These are phyloP conservation scores for Coemansia sp. DNA, from an alignment of 192 early-diverging fungal species.

Conservation along the genomic window DNA sequence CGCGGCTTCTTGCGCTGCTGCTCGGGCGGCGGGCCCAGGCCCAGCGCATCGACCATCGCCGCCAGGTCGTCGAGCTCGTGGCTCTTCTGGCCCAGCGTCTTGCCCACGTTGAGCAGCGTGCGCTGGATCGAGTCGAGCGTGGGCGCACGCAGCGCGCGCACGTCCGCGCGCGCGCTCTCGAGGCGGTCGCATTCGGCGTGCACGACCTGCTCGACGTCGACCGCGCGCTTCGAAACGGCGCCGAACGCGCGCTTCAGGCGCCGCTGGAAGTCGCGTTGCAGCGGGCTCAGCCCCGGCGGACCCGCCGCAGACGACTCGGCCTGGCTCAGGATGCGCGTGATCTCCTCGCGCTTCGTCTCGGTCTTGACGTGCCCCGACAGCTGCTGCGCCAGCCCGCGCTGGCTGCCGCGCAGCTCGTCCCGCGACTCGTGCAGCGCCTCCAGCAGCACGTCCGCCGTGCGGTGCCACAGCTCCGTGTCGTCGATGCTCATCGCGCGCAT, in stretches of 20 bases:
- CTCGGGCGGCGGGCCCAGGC: neutral
- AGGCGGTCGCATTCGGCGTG: constrained; percentile 12
- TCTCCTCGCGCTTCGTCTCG: constrained; percentile 44
- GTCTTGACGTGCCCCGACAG: constrained; percentile 20
- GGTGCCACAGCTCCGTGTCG: constrained; percentile 37
- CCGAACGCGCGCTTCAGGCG: constrained; percentile 24
- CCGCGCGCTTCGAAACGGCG: constrained; percentile 9
- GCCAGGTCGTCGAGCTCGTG: constrained; percentile 47
- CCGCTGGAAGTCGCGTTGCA: constrained; percentile 40
- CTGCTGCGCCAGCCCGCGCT: constrained; percentile 25
- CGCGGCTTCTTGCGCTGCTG: constrained; percentile 1
- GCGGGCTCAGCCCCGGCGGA: constrained; percentile 31
- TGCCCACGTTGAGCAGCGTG: constrained; percentile 40
- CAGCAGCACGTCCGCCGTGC: constrained; percentile 36
- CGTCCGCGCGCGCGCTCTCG: constrained; percentile 13
- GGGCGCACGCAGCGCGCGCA: constrained; percentile 22
- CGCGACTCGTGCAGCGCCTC: constrained; percentile 39
- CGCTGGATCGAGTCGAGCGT: constrained; percentile 52
- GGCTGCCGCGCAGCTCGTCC: constrained; percentile 41
- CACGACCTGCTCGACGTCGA: constrained; percentile 30
- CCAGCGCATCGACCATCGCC: constrained; percentile 16
- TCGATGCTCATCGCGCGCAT: constrained; percentile 34
- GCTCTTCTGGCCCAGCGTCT: constrained; percentile 44
- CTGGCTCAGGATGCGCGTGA: constrained; percentile 23
- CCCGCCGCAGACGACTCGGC: constrained; percentile 6